Percentiles rank a stretch among this genome's conserved stretches.
Evolutionary conservation across 495 filamentous ascomycete species (phyloP).

Genomic region (Penicillium atrosanguineum): DNA sequence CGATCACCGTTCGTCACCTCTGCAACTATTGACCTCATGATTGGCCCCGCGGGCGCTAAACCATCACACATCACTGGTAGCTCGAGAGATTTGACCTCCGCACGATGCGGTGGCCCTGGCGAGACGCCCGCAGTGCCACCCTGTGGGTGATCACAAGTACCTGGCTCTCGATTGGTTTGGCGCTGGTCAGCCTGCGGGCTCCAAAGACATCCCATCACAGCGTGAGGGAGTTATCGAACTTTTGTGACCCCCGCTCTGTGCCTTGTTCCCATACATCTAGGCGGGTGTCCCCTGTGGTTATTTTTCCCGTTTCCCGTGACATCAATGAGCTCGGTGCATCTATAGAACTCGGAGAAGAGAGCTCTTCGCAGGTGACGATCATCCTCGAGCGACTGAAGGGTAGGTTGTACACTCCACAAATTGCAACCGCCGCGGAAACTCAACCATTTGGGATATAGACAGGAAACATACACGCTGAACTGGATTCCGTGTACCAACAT

Average conservation of each 20-base stretch:
- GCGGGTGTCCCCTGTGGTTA: conserved; percentile 8
- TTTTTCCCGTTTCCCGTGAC: background rate
- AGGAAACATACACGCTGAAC: background rate
- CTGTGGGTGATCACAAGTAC: background rate
- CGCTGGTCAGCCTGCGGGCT: background rate
- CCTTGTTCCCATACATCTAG: conserved; percentile 19
- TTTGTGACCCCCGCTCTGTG: conserved; percentile 18
- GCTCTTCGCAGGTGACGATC: background rate
- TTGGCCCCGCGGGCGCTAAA: conserved; percentile 25
- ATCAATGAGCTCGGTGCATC: conserved; percentile 12
- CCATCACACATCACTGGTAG: conserved; percentile 21
- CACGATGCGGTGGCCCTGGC: conserved; percentile 5
- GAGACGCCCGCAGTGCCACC: conserved; percentile 7
- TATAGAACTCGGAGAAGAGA: conserved; percentile 8
- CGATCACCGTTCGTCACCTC: conserved; percentile 24
- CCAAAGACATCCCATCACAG: conserved; percentile 16
- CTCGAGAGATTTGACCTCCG: background rate
- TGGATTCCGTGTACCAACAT: background rate
- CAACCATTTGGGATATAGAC: background rate
- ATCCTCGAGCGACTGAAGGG: background rate
- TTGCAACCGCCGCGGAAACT: background rate
- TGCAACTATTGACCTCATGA: conserved; percentile 8
- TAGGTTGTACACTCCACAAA: background rate
- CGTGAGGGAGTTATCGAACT: background rate
- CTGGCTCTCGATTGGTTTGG: conserved; percentile 11